phyloP scores from a whole-genome alignment of 129 eudicot genomes.

The Helichrysum umbraculigerum region DNA sequence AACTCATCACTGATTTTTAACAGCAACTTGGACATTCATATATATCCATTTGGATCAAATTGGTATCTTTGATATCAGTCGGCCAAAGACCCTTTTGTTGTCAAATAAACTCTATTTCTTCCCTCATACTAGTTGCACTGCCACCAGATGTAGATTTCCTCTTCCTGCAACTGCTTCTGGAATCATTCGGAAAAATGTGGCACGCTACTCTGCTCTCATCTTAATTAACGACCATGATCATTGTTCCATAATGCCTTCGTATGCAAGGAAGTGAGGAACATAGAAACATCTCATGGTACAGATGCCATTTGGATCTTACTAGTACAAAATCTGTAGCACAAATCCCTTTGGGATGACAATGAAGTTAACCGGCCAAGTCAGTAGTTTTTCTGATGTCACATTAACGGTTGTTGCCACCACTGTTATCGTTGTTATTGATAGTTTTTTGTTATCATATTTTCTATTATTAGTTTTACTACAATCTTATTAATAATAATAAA shows the following conservation, averaged over 20 bases:
- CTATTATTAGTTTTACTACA: too few species aligned
- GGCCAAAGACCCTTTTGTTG: neutral
- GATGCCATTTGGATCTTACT: neutral
- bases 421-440: too few species aligned
- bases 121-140: neutral
- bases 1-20: conserved; percentile 28
- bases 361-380: neutral
- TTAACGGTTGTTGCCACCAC: too few species aligned
- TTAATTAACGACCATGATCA: too few species aligned
- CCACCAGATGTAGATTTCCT: too few species aligned
- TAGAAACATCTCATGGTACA: neutral
- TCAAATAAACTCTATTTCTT: neutral
- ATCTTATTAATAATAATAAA: too few species aligned
- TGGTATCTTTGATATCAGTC: neutral
- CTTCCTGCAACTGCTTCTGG: too few species aligned
- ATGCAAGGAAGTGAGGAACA: too few species aligned
- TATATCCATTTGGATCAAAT: neutral
- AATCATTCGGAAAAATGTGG: too few species aligned
- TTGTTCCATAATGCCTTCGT: neutral
- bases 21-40: neutral
- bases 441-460: too few species aligned
- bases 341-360: neutral
- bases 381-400: neutral
- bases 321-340: neutral
- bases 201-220: too few species aligned